Evolutionary conservation across 2,329 filamentous ascomycete genomes (phyloP).

Genomic region (Pyrenophora seminiperda): DNA sequence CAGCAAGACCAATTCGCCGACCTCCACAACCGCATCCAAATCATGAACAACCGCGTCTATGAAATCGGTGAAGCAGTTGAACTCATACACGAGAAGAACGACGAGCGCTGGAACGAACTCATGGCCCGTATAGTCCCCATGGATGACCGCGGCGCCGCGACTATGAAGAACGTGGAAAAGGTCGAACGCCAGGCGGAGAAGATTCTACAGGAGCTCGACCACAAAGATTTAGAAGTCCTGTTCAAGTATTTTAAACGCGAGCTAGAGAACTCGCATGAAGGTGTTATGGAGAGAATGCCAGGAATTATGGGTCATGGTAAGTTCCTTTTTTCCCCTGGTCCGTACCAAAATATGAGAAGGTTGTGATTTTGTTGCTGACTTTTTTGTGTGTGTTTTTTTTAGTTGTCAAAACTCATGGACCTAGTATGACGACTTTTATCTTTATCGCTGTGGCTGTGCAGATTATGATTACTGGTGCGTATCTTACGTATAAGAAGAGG

Average conservation of each 20-base stretch:
- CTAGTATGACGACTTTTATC: constrained; percentile 67
- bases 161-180: constrained; percentile 57
- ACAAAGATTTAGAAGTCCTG: too few species aligned
- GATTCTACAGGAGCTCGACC: constrained; percentile 61
- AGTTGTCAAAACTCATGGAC: constrained; percentile 60
- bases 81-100: constrained; percentile 56
- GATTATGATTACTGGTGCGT: constrained; percentile 69
- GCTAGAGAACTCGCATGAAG: constrained; percentile 60
- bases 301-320: constrained; percentile 56
- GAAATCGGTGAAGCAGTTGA: constrained; percentile 65
- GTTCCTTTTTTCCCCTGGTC: constrained; percentile 21
- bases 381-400: constrained; percentile 2
- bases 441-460: constrained; percentile 77
- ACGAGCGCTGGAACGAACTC: constrained; percentile 64
- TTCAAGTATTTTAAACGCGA: constrained; percentile 62
- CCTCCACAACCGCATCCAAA: constrained; percentile 81
- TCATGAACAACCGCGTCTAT: constrained; percentile 70
- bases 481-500: constrained; percentile 79
- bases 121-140: constrained; percentile 38
- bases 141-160: constrained; percentile 38
- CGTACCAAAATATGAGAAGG: neutral
- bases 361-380: constrained; percentile 22
- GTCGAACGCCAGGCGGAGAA: constrained; percentile 58
- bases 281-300: constrained; percentile 58
- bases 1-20: constrained; percentile 74